Base-by-base conservation (phyloP, 495 filamentous ascomycete species). In the Hypoxylon crocopeplum region DNA sequence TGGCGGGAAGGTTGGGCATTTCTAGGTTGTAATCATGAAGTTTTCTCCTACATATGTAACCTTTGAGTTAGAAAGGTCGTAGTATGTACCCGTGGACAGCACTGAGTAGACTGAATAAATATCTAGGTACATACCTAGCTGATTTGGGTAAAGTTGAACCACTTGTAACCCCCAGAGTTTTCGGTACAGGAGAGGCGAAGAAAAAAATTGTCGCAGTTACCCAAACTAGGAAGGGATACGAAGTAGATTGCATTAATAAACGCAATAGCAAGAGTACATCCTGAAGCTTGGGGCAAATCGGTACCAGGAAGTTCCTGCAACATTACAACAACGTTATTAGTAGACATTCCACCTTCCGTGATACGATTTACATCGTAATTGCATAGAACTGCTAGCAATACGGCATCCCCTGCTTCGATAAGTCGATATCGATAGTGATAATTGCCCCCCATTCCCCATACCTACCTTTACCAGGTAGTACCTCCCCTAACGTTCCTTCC, bases 211-310 rank as follows among this genome's bases (percentile, higher is more conserved):
- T 62, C 52, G 46, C 47, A 56, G 39, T 34, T 56, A 13, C 39
- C 47, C 46, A n/a, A 47, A 52, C 51, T 29, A 56, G 59, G 51
- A 62, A 62, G 46, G 46, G 59, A 56, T 48, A 46, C 36, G n/a
- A n/a, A n/a, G n/a, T n/a, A n/a, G n/a, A n/a, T n/a, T n/a, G n/a
- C n/a, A n/a, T n/a, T n/a, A n/a, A n/a, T n/a, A n/a, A n/a, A n/a
- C n/a, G n/a, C n/a, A n/a, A n/a, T n/a, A n/a, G n/a, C 24, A 27
- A 27, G 8, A 8, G 4, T 27, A 27, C 24, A 27, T 27, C 4
- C n/a, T n/a, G n/a, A n/a, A 4, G 8, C 24, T 8, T 27, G 24
- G 24, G 24, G 24, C 24, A 27, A 27, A 27, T 27, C 24, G 8
- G 8, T 27, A 8, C 24, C 24, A 27, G n/a, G n/a, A n/a, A n/a